These are phyloP conservation scores for Cercospora berteroae DNA, from an alignment of 2,329 filamentous ascomycete genomes.

Conservation along the genomic window DNA sequence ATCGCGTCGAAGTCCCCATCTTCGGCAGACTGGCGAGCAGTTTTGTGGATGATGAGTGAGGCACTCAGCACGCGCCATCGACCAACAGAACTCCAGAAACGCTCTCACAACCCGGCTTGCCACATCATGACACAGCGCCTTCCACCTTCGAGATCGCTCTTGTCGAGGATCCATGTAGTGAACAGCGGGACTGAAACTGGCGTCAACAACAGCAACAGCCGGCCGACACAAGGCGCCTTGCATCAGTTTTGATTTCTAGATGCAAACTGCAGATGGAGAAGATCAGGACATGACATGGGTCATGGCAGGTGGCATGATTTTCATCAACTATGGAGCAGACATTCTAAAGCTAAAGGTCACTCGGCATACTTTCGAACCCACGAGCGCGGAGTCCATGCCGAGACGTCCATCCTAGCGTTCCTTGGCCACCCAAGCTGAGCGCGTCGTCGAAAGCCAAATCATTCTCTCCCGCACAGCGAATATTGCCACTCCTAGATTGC, in stretches of 20 bases:
- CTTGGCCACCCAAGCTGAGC: not conserved
- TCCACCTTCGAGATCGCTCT: not conserved
- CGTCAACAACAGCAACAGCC: not conserved
- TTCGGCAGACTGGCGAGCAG: conserved; percentile 82
- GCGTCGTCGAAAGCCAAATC: not conserved
- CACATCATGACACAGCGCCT: not conserved
- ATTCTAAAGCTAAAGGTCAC: not conserved
- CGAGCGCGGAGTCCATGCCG: not conserved
- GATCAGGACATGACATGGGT: not conserved
- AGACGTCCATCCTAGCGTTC: not conserved
- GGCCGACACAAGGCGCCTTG: not conserved
- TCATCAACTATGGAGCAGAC: not conserved
- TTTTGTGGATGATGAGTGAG: conserved; percentile 81
- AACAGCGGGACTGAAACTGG: not conserved
- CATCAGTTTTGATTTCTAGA: not conserved
- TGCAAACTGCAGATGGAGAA: not conserved
- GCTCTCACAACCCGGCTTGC: not conserved
- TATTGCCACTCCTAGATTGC: not conserved
- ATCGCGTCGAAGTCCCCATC: conserved; percentile 79
- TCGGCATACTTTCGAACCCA: not conserved
- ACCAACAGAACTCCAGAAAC: not conserved
- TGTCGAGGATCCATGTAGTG: not conserved
- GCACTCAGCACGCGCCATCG: not conserved
- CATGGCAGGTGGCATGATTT: not conserved
- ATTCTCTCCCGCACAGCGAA: not conserved